Conservation (phyloP, 345 rosid genomes). For the Syzygium aromaticum region DNA sequence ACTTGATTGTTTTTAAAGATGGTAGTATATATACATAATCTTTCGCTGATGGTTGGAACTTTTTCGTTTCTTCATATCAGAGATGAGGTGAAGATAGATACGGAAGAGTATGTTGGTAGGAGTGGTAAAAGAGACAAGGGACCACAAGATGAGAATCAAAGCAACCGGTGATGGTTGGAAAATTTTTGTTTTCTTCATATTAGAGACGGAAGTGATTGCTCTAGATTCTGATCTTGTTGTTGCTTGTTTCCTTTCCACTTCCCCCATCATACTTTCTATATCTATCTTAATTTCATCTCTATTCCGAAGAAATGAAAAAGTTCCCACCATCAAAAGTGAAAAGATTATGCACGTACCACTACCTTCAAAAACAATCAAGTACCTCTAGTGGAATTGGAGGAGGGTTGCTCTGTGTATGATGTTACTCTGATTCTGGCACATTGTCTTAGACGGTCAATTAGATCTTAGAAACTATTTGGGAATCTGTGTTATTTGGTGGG, state of each 20-base stretch:
- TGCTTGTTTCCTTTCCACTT: not conserved
- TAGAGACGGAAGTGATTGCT: not conserved
- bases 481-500: not conserved
- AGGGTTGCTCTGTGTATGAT: not conserved
- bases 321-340: not conserved
- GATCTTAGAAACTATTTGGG: not conserved
- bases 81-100: not conserved
- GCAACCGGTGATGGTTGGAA: not conserved
- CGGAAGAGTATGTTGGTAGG: not conserved
- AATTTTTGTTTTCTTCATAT: not conserved
- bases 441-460: not conserved
- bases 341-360: not conserved
- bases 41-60: not conserved
- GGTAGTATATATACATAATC: not conserved
- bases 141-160: not conserved
- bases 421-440: not conserved
- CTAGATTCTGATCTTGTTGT: not conserved
- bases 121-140: not conserved
- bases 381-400: not conserved
- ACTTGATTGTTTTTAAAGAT: not conserved
- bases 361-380: not conserved
- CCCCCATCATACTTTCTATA: not conserved
- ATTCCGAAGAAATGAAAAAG: not conserved
- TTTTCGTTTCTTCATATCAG: not conserved
- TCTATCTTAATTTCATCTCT: no score